Conservation (phyloP, 2,329 filamentous ascomycete genomes). For the Harringtonia aguacate region DNA sequence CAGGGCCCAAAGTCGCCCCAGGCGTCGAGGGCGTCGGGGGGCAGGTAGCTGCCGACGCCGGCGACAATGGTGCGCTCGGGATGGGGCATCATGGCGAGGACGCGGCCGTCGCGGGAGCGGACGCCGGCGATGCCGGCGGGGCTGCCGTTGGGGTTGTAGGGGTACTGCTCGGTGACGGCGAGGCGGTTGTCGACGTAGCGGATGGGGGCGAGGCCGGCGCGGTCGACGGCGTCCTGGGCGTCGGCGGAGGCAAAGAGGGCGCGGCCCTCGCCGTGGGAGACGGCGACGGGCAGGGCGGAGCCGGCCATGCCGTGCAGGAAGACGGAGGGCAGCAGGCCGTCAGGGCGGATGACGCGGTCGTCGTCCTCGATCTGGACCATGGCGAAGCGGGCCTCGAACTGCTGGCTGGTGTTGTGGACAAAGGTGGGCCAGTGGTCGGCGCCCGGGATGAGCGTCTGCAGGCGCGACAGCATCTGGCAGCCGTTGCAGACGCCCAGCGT, state of each 20-base stretch:
- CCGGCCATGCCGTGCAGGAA: conserved; percentile 86
- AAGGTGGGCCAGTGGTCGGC: conserved; percentile 76
- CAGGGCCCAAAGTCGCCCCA: conserved; percentile 82
- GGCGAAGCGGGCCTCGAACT: conserved; percentile 79
- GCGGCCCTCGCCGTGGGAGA: conserved; percentile 85
- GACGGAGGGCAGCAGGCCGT: conserved; percentile 45
- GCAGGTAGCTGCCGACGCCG: conserved; percentile 67
- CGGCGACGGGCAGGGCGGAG: conserved; percentile 71
- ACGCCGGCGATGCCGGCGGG: conserved; percentile 74
- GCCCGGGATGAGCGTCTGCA: conserved; percentile 81
- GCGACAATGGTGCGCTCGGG: conserved; percentile 81
- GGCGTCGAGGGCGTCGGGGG: conserved; percentile 42
- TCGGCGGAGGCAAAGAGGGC: conserved; percentile 55
- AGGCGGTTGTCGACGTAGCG: conserved; percentile 79
- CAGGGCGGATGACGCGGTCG: conserved; percentile 19
- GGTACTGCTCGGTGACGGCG: conserved; percentile 69
- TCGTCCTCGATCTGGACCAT: conserved; percentile 70
- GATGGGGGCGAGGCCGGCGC: conserved; percentile 61
- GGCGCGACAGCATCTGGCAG: conserved; percentile 82
- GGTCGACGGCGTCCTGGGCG: conserved; percentile 43
- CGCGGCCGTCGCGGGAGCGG: conserved; percentile 64
- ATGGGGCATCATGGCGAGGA: conserved; percentile 87
- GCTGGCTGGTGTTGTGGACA: conserved; percentile 71
- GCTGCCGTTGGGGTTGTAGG: conserved; percentile 80
- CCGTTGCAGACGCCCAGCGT: conserved; percentile 93